These are phyloP conservation scores for Hanseniaspora pseudoguilliermondii DNA, from an alignment of 805 yeast genomes.

Conservation along the genomic window DNA sequence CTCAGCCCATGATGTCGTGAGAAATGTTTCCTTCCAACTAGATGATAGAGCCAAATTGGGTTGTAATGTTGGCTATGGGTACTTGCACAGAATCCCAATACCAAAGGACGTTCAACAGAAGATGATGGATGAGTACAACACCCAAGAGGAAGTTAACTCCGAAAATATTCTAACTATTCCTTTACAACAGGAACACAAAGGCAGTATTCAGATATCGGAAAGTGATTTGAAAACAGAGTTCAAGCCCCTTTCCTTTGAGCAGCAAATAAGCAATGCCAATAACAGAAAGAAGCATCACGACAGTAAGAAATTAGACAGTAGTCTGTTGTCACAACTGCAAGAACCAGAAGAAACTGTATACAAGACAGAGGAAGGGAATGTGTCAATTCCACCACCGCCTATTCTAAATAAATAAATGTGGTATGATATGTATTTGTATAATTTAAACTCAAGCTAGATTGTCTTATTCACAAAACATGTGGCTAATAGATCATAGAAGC, in stretches of 20 bases:
- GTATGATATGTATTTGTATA: too few species aligned
- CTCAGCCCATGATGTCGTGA: slow-evolving; percentile 68
- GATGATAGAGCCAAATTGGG: slow-evolving; percentile 81
- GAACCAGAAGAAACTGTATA: slow-evolving; percentile 4
- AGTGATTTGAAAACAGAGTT: not conserved
- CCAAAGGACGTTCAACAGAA: slow-evolving; percentile 13
- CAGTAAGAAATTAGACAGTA: not conserved
- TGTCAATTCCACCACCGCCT: slow-evolving; percentile 5
- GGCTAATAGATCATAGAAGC: too few species aligned
- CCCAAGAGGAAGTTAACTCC: not conserved
- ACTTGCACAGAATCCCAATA: slow-evolving; percentile 72
- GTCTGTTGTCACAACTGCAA: slow-evolving; percentile 5
- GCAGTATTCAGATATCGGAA: not conserved
- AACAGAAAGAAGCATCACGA: slow-evolving; percentile 3
- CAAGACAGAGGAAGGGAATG: not conserved
- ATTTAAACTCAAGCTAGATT: too few species aligned
- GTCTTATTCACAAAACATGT: too few species aligned
- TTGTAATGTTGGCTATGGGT: slow-evolving; percentile 90
- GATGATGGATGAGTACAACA: not conserved
- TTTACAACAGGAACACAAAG: not conserved
- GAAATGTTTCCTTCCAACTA: slow-evolving; percentile 76
- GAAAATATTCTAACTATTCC: slow-evolving; percentile 7
- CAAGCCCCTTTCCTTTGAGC: slow-evolving; percentile 12
- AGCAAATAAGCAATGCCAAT: slow-evolving; percentile 6
- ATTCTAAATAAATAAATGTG: not conserved